Conservation (phyloP, 176 grass and related monocot genomes). For the Carex scoparia region DNA sequence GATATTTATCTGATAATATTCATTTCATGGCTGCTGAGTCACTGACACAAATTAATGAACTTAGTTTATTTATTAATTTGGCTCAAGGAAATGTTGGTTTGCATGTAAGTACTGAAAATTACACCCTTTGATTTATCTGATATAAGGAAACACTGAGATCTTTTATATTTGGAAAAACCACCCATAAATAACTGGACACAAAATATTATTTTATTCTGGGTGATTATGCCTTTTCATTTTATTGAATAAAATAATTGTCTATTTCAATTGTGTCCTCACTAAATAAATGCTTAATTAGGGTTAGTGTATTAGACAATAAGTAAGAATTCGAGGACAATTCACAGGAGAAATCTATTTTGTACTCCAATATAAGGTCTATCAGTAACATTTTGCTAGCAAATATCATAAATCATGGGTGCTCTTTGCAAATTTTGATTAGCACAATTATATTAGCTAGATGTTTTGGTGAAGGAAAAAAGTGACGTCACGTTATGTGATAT, state of each 20-base stretch:
- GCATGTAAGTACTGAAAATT: background rate
- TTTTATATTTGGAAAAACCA: background rate
- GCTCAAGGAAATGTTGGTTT: background rate
- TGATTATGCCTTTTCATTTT: background rate
- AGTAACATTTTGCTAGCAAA: background rate
- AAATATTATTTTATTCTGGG: background rate
- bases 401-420: background rate
- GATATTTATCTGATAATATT: background rate
- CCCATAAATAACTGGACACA: background rate
- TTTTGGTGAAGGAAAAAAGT: too few relatives aligned
- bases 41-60: background rate
- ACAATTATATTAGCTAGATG: too few relatives aligned
- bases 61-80: background rate
- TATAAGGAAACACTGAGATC: background rate
- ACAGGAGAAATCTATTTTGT: background rate
- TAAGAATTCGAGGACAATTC: background rate
- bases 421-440: too few relatives aligned
- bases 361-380: background rate
- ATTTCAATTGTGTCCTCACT: background rate
- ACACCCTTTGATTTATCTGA: background rate
- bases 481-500: too few relatives aligned
- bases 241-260: background rate
- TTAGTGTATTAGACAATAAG: background rate
- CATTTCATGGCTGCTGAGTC: background rate
- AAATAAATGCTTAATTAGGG: background rate